Evolutionary conservation across 164 flowering plant species (phyloP), one percentile per base, ranked within the genome.

Genomic region (Chimonanthus praecox): DNA sequence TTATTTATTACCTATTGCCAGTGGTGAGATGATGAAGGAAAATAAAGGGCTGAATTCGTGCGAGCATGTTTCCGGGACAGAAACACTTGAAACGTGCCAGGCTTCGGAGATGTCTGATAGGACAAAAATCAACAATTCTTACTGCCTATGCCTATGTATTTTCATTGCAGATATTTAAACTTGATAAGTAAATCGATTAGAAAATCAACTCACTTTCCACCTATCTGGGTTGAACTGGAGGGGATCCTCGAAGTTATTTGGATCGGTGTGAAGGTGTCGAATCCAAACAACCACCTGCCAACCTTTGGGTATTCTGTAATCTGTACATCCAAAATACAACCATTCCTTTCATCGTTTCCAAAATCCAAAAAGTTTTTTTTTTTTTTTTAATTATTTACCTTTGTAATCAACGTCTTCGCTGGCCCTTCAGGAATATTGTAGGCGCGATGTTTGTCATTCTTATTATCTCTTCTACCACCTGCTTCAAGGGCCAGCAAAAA

Each of bases 391-490:
- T 6, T 73, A 33, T 33, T 33, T 33, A 83, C 92, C 90, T 83
- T 81, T 75, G 71, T 83, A 82, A 11, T 85, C 80, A 1, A 80
- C 80, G 51, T 87, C 88, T 73, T 79, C 74, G 9, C 49, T 76
- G 4, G 74, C 88, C 1, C 47, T 33, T 47, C 88, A n/a, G 78
- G 78, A 85, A 83, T 54, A 76, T 9, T 68, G 82, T 54, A 1
- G 80, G 47, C 45, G 87, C 73, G 71, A 87, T 67, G 64, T 88
- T 88, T 54, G 88, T 85, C 84, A 88, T 49, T 76, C 92, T 82
- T 44, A 87, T 72, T 5, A 82, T 83, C 78, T 87, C 90, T 67
- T 87, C 88, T 70, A 85, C 88, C 21, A 86, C 86, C 89, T 86
- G 70, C 45, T 33, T 33, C 33, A 33, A 33, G 68, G 21, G 16